A percentile compares a stretch with the other conserved stretches of the same genome.
Conservation (phyloP, 2,329 filamentous ascomycete species). For the Aspergillus floridensis region DNA sequence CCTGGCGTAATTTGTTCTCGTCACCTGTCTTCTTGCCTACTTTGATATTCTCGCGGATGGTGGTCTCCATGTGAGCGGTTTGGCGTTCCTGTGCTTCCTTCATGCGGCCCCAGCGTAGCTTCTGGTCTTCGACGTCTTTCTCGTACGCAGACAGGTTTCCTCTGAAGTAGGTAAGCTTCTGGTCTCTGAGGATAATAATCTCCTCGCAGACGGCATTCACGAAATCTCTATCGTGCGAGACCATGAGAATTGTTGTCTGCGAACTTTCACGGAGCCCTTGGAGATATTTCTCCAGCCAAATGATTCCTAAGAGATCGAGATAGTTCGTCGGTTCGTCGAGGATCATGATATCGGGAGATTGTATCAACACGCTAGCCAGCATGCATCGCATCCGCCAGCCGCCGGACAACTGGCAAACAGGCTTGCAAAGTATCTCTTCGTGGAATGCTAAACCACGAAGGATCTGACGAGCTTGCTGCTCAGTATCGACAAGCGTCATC, state of each 20-base stretch:
- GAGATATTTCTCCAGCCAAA: conserved; percentile 79
- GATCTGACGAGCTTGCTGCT: conserved; percentile 64
- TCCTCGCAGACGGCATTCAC: conserved; percentile 72
- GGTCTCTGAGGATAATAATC: conserved; percentile 71
- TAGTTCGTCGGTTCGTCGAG: conserved; percentile 88
- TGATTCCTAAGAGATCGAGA: conserved; percentile 75
- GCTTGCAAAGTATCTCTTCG: conserved; percentile 57
- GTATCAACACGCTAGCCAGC: conserved; percentile 64
- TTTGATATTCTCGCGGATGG: conserved; percentile 70
- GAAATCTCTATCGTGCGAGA: conserved; percentile 83
- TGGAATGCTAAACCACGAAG: conserved; percentile 71
- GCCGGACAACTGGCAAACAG: conserved; percentile 67
- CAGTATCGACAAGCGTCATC: conserved; percentile 60
- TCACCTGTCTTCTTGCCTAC: conserved; percentile 75
- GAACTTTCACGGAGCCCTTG: conserved; percentile 52
- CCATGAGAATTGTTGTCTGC: conserved; percentile 67
- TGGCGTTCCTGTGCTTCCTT: conserved; percentile 80
- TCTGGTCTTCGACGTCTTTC: conserved; percentile 61
- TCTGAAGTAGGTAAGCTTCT: conserved; percentile 69
- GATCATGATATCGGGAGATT: conserved; percentile 73
- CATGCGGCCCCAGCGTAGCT: conserved; percentile 68
- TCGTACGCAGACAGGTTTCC: conserved; percentile 74
- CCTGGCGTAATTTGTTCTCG: conserved; percentile 81
- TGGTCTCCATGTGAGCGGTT: conserved; percentile 75
- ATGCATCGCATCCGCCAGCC: conserved; percentile 72